phyloP scores from a whole-genome alignment of 768 basidiomycete species.

The Naganishia vishniacii region DNA sequence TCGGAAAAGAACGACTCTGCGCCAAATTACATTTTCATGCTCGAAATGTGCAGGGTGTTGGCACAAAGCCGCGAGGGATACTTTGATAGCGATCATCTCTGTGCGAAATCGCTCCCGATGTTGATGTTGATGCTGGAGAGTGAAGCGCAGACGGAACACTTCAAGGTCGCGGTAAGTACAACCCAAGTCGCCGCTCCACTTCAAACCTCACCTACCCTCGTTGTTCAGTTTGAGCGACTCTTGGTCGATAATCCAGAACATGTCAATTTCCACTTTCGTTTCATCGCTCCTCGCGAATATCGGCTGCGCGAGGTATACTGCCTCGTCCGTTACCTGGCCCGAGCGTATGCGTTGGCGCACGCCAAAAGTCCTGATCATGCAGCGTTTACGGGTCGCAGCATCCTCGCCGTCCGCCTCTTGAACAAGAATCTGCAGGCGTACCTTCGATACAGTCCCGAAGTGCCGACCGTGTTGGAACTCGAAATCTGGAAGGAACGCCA shows the following conservation, averaged over 20 bases:
- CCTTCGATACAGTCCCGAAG: background rate
- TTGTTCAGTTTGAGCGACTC: background rate
- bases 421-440: background rate
- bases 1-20: background rate
- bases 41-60: background rate
- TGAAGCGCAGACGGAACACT: background rate
- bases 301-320: background rate
- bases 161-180: background rate
- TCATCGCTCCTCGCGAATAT: background rate
- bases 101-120: background rate
- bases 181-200: background rate
- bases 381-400: background rate
- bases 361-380: background rate
- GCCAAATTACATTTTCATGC: background rate
- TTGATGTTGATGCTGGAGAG: background rate
- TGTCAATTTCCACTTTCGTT: background rate
- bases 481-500: background rate
- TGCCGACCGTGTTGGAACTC: background rate
- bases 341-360: background rate
- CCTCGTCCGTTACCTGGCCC: background rate
- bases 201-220: background rate
- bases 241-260: background rate
- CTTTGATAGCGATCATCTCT: background rate
- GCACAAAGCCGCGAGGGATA: background rate
- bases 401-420: background rate